These are phyloP conservation scores for Nidula microcarpa DNA, from an alignment of 768 basidiomycete species.

Conservation along the genomic window DNA sequence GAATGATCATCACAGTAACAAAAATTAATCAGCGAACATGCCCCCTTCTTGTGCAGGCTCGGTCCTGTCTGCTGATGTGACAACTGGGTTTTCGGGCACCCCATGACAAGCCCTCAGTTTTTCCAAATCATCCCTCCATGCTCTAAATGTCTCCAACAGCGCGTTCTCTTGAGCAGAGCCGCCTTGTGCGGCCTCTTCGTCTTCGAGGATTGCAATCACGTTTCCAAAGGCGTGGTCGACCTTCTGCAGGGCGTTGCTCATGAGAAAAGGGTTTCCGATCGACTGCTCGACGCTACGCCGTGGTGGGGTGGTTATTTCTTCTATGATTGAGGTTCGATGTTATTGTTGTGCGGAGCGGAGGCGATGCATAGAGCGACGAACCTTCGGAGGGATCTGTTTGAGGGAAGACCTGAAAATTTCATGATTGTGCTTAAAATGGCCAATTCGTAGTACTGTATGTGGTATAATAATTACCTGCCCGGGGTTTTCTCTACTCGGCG, in stretches of 20 bases:
- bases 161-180: constrained; percentile 26
- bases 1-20: background rate
- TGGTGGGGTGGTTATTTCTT: constrained; percentile 5
- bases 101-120: constrained; percentile 17
- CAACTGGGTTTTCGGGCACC: too few species aligned
- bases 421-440: background rate
- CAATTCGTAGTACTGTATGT: background rate
- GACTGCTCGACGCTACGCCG: constrained; percentile 18
- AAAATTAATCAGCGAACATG: constrained; percentile 28
- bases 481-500: constrained; percentile 42
- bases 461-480: constrained; percentile 27
- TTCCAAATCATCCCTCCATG: constrained; percentile 38
- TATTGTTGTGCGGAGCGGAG: too few species aligned
- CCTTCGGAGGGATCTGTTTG: constrained; percentile 33
- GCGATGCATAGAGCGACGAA: background rate
- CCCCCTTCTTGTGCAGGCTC: constrained; percentile 22
- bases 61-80: constrained; percentile 4
- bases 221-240: constrained; percentile 40
- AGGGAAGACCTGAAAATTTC: constrained; percentile 38
- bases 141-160: constrained; percentile 33
- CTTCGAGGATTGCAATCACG: constrained; percentile 39
- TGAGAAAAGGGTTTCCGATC: constrained; percentile 45
- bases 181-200: constrained; percentile 34
- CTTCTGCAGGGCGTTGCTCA: constrained; percentile 36
- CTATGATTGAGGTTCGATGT: background rate